Percentiles rank a stretch among this genome's conserved stretches.
phyloP scores from a whole-genome alignment of 23 red algal genomes.

The Gracilariopsis chorda region DNA sequence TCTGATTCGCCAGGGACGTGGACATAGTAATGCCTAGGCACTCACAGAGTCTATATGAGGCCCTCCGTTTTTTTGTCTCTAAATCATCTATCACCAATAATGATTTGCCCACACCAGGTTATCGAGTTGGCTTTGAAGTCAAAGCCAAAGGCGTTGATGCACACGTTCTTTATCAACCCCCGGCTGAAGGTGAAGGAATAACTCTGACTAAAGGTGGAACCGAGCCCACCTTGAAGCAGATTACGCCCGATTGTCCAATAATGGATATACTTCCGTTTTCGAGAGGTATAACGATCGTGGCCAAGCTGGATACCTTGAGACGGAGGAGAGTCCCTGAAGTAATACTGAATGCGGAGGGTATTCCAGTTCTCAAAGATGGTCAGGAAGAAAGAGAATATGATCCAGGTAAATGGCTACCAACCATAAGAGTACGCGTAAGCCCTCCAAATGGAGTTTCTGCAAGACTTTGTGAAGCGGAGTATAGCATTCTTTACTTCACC shows the following conservation, averaged over 20 bases:
- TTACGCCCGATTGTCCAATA: conserved; percentile 37
- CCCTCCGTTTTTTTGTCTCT: conserved; percentile 52
- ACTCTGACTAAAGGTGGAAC: conserved; percentile 41
- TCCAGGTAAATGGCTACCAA: conserved; percentile 49
- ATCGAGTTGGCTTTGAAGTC: conserved; percentile 53
- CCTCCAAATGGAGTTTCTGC: conserved; percentile 52
- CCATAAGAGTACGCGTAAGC: conserved; percentile 53
- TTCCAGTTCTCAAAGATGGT: conserved; percentile 68
- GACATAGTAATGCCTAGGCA: conserved; percentile 79
- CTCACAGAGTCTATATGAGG: conserved; percentile 75
- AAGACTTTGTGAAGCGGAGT: conserved; percentile 81
- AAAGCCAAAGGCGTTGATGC: conserved; percentile 46
- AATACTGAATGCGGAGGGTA: conserved; percentile 62
- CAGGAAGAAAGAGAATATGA: conserved; percentile 56
- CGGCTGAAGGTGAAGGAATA: conserved; percentile 48
- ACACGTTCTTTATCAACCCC: conserved; percentile 61
- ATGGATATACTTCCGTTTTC: conserved; percentile 40
- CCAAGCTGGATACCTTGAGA: conserved; percentile 76
- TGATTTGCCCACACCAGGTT: conserved; percentile 41
- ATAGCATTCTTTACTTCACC: conserved; percentile 83
- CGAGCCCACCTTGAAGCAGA: conserved; percentile 47
- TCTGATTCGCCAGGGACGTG: conserved; percentile 36
- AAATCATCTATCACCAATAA: conserved; percentile 65
- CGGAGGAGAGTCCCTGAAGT: conserved; percentile 64
- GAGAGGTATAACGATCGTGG: conserved; percentile 23